These are phyloP conservation scores for Penicillium vulpinum DNA, from an alignment of 2,329 filamentous ascomycete genomes.

Conservation along the genomic window DNA sequence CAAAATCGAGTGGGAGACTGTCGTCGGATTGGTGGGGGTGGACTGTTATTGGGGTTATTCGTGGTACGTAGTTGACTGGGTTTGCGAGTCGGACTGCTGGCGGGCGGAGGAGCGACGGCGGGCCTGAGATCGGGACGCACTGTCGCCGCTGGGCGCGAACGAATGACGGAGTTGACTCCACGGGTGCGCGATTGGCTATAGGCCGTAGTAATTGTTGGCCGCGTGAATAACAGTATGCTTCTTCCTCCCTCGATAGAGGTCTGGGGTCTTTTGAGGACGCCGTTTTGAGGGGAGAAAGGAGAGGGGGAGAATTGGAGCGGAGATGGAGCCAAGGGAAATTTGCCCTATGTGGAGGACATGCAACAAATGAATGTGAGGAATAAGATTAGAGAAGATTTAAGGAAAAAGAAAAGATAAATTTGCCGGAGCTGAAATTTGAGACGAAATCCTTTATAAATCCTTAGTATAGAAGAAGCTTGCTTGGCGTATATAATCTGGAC, in stretches of 20 bases:
- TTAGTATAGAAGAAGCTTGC: slow-evolving; percentile 1
- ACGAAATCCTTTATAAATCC: background rate
- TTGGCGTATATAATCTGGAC: slow-evolving; percentile 5
- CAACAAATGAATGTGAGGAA: background rate
- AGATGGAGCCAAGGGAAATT: slow-evolving; percentile 3
- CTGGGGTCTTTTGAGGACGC: slow-evolving; percentile 21
- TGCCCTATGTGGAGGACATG: slow-evolving; percentile 1
- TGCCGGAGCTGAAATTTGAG: slow-evolving; percentile 1
- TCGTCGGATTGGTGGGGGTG: slow-evolving; percentile 38
- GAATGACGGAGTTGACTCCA: slow-evolving; percentile 22
- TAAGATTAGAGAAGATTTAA: background rate
- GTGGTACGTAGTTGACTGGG: slow-evolving; percentile 62
- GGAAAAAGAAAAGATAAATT: background rate
- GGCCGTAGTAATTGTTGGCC: slow-evolving; percentile 6
- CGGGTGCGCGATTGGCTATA: slow-evolving; percentile 12
- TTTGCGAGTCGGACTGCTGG: slow-evolving; percentile 59
- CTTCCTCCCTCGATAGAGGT: slow-evolving; percentile 18
- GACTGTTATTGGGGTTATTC: slow-evolving; percentile 51
- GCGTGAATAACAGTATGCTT: background rate
- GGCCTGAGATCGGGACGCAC: slow-evolving; percentile 25
- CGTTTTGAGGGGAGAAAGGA: slow-evolving; percentile 23
- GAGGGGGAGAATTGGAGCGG: slow-evolving; percentile 1
- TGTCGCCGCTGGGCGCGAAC: slow-evolving; percentile 24
- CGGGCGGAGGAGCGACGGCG: slow-evolving; percentile 31
- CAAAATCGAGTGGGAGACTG: slow-evolving; percentile 33